Evolutionary conservation across 1,284 basidiomycete genomes (phyloP), one percentile per base, ranked within the genome.

Genomic region (Ceratobasidium papillatum): DNA sequence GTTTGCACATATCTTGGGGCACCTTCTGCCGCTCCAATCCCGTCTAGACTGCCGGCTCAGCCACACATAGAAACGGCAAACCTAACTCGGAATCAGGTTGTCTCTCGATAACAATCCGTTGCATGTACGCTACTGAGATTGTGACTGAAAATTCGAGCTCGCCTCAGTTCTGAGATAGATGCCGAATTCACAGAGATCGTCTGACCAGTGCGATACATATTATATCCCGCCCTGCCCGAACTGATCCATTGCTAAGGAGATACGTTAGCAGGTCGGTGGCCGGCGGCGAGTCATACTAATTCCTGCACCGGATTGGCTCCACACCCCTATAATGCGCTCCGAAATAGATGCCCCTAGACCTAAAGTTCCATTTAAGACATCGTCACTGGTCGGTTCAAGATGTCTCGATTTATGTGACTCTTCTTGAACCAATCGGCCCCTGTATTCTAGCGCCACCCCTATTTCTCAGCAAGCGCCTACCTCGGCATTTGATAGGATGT

Each of bases 101-200:
- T 11, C 4, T 8, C 25, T 25, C 7, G 22, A 54, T 3, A 9
- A 11, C 19, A 30, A 54, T 30, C 51, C 19, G 22, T 54, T 17
- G 17, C 51, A 54, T 54, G 17, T 54, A 54, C 51, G 51, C 51
- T 58, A 58, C 54, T 58, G 54, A 58, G 54, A 58, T 58, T 58
- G 32, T 7, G 1, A 19, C 54, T 58, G 54, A 58, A 58, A 58
- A 58, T 58, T 30, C 7, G 54, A 58, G 32, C 54, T 58, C 30
- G 54, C 22, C 54, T 58, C 30, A 34, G 54, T 58, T 58, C 54
- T 32, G 30, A 36, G 34, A 11, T 12, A 58, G 34, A 34, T 25
- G 5, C 54, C 14, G 32, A 19, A 19, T 27, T 54, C 54, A 47
- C 45, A 47, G 45, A 47, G 54, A 27, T 58, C 54, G 54, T 11